Evolutionary conservation across 768 basidiomycete species (phyloP).

Genomic region (Tylopilus plumbeoviolaceoides): DNA sequence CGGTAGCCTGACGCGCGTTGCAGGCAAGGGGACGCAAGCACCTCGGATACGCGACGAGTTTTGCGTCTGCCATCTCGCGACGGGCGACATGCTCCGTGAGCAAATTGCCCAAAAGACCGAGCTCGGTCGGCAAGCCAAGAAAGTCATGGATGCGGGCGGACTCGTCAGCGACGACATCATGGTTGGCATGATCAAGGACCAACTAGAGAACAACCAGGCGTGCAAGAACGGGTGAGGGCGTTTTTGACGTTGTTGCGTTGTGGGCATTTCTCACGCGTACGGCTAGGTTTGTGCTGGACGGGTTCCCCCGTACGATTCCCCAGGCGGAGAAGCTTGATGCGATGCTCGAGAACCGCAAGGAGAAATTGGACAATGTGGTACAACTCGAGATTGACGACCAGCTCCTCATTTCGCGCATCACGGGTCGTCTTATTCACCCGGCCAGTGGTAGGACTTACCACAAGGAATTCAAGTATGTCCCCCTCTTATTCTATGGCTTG

Average conservation of each 20-base stretch:
- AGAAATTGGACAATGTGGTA: slow-evolving; percentile 89
- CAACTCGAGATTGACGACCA: slow-evolving; percentile 92
- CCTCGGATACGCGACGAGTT: slow-evolving; percentile 89
- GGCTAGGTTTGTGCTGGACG: slow-evolving; percentile 91
- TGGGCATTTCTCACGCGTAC: background rate
- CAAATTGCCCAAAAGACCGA: slow-evolving; percentile 85
- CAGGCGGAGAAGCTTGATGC: slow-evolving; percentile 94
- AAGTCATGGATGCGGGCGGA: slow-evolving; percentile 96
- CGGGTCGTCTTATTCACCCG: slow-evolving; percentile 91
- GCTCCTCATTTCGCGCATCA: slow-evolving; percentile 95
- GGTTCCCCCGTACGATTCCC: slow-evolving; percentile 97
- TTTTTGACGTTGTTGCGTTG: background rate
- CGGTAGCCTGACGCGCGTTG: background rate
- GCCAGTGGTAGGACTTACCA: slow-evolving; percentile 91
- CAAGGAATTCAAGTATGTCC: slow-evolving; percentile 84
- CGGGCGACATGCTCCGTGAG: slow-evolving; percentile 97
- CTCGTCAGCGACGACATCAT: slow-evolving; percentile 95
- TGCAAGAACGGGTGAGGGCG: slow-evolving; percentile 91
- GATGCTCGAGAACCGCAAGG: slow-evolving; percentile 80
- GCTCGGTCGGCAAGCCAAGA: slow-evolving; percentile 90
- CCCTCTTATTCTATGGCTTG: background rate
- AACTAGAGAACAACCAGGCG: slow-evolving; percentile 85
- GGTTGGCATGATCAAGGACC: slow-evolving; percentile 95
- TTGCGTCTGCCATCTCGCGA: slow-evolving; percentile 97
- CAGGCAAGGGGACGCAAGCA: slow-evolving; percentile 98